Evolutionary conservation across 148 eudicot genomes (phyloP), one percentile per base, ranked within the genome.

Genomic region (Vaccinium darrowii): DNA sequence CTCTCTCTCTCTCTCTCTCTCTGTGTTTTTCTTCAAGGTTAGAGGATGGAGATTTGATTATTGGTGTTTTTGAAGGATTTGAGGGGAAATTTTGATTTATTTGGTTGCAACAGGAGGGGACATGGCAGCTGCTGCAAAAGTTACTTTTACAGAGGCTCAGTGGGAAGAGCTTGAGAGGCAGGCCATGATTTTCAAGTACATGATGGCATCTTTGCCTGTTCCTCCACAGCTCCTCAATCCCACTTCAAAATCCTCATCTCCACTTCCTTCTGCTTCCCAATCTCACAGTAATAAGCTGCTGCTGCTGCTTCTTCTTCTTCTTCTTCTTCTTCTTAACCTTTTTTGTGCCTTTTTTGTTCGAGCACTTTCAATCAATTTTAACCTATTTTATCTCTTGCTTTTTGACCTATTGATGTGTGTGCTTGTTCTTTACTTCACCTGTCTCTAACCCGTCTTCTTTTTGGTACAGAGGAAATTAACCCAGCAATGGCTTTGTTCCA

Each of bases 111-210:
- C 5, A 88, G 85, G 84, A 56, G 88, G 84, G 82, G 73, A 79
- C 80, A 78, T 81, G 50, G 76, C 39, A 21, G 72, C 36, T 58
- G 27, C 47, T 80, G 86, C 82, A 21, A 84, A 84, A 83, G 86
- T 85, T 73, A 5, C 87, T 84, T 95, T 95, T 84, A 93, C 95
- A 85, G 90, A 87, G 54, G 65, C 90, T 39, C 98, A 95, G 87
- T 86, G 95, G 91, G 88, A 91, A 87, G 97, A 95, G 82, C 87
- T 95, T 10, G 93, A 92, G 90, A 92, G 97, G 80, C 98, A 95
- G 87, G 91, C 88, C 23, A 82, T 88, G 73, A 93, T 95, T 62
- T 94, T 79, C 91, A 92, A 91, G 89, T 93, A 93, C 89, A 92
- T 95, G 86, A 90, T 91, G 92, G 90, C 95, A 47, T 92, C 93